Evolutionary conservation across 1,284 basidiomycete species (phyloP).

Genomic region (Trametes pubescens): DNA sequence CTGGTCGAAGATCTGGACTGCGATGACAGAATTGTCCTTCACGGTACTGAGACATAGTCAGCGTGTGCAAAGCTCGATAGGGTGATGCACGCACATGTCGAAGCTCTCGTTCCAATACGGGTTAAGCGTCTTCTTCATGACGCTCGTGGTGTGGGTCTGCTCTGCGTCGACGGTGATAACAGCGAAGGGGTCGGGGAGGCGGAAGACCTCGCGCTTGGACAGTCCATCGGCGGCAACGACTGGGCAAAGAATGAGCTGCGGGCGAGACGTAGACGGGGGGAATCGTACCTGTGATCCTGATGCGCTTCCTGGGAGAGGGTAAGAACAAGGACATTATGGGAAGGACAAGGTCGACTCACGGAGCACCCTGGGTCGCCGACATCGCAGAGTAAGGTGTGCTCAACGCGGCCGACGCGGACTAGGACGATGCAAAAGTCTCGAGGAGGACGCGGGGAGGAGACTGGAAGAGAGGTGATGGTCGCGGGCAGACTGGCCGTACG

Average conservation of each 20-base stretch:
- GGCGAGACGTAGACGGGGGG: not conserved
- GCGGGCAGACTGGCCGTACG: slow-evolving; percentile 2
- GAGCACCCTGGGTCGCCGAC: slow-evolving; percentile 38
- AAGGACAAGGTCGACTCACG: slow-evolving; percentile 32
- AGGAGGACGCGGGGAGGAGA: not conserved
- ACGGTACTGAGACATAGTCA: slow-evolving; percentile 65
- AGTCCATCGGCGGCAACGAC: slow-evolving; percentile 91
- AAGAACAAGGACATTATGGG: slow-evolving; percentile 18
- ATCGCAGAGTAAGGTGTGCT: slow-evolving; percentile 27
- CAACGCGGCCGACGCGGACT: slow-evolving; percentile 4
- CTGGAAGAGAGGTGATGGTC: slow-evolving; percentile 6
- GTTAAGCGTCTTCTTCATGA: slow-evolving; percentile 85
- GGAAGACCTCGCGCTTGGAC: slow-evolving; percentile 90
- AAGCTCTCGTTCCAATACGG: slow-evolving; percentile 96
- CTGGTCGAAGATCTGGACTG: slow-evolving; percentile 99
- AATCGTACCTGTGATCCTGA: slow-evolving; percentile 48
- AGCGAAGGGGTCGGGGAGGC: slow-evolving; percentile 95
- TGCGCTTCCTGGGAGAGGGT: slow-evolving; percentile 45
- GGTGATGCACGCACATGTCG: slow-evolving; percentile 72
- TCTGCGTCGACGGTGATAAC: slow-evolving; percentile 96
- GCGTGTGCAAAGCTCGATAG: not conserved
- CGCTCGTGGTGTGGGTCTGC: slow-evolving; percentile 91
- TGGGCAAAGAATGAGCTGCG: slow-evolving; percentile 43
- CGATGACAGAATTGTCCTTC: slow-evolving; percentile 89
- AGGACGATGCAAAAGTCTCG: not conserved